These are phyloP conservation scores for Zygnema circumcarinatum DNA, from an alignment of 139 green algal species.

Conservation along the genomic window DNA sequence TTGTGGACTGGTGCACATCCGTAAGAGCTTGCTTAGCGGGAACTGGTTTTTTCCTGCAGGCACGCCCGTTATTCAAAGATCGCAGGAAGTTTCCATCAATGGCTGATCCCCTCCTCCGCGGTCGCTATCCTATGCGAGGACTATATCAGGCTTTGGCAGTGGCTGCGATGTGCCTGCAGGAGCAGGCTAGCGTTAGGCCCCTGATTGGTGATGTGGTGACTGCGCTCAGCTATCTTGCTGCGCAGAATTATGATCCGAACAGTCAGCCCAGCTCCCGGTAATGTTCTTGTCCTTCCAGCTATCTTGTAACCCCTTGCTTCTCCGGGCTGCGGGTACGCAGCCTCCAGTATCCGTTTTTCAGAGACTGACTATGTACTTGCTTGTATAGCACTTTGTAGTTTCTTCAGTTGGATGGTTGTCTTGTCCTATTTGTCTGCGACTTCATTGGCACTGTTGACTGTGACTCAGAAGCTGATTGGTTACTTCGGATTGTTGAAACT, in stretches of 20 bases:
- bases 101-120: slow-evolving; percentile 54
- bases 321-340: not conserved
- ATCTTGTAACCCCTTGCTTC: not conserved
- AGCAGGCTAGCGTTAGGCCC: slow-evolving; percentile 34
- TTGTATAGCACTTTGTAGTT: not conserved
- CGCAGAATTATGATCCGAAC: slow-evolving; percentile 47
- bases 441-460: no score
- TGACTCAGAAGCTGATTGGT: no score
- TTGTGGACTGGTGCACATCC: no score
- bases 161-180: slow-evolving; percentile 60
- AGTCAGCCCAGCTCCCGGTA: not conserved
- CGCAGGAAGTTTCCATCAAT: slow-evolving; percentile 55
- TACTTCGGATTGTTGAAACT: no score
- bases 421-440: no score
- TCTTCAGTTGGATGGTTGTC: no score
- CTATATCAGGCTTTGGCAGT: slow-evolving; percentile 57
- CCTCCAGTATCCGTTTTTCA: not conserved
- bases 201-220: slow-evolving; percentile 55
- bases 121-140: slow-evolving; percentile 55
- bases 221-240: slow-evolving; percentile 51
- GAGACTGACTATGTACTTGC: not conserved
- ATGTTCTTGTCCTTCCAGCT: not conserved
- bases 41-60: slow-evolving; percentile 33
- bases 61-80: slow-evolving; percentile 58
- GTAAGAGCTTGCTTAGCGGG: no score